phyloP scores from a whole-genome alignment of 495 filamentous ascomycete species.

The Gamarada debralockiae region DNA sequence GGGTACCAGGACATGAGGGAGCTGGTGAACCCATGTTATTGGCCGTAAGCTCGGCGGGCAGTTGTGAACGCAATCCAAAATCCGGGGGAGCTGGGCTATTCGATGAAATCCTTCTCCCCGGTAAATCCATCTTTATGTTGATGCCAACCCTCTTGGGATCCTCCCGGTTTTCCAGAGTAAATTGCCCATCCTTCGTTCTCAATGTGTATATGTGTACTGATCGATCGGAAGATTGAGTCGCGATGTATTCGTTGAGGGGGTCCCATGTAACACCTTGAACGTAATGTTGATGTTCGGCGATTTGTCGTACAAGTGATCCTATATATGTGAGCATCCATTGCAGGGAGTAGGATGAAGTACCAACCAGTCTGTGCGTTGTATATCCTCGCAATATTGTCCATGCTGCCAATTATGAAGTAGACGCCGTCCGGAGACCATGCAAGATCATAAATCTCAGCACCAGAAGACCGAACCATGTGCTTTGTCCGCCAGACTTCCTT shows the following conservation, averaged over 20 bases:
- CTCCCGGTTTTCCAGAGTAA: slow-evolving; percentile 59
- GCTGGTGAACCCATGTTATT: slow-evolving; percentile 73
- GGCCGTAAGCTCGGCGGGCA: slow-evolving; percentile 50
- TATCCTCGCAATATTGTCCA: slow-evolving; percentile 97
- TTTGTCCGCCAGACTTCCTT: slow-evolving; percentile 97
- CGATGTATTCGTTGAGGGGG: slow-evolving; percentile 95
- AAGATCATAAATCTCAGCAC: slow-evolving; percentile 94
- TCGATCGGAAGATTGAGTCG: slow-evolving; percentile 96
- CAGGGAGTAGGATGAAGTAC: slow-evolving; percentile 18
- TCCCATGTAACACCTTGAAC: slow-evolving; percentile 99
- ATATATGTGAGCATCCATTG: slow-evolving; percentile 16
- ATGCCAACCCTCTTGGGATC: slow-evolving; percentile 44
- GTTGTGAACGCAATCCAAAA: slow-evolving; percentile 50
- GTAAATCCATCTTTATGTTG: slow-evolving; percentile 82
- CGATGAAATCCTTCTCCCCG: slow-evolving; percentile 82
- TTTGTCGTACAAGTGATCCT: slow-evolving; percentile 92
- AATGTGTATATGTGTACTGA: slow-evolving; percentile 96
- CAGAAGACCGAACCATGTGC: slow-evolving; percentile 92
- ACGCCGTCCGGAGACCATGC: slow-evolving; percentile 96
- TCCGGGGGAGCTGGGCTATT: slow-evolving; percentile 93
- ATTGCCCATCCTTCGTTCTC: slow-evolving; percentile 94
- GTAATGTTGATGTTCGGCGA: slow-evolving; percentile 98
- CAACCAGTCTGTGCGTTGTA: slow-evolving; percentile 92
- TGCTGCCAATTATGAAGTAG: slow-evolving; percentile 97
- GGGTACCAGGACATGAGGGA: slow-evolving; percentile 92